phyloP scores from a whole-genome alignment of 768 basidiomycete species.

The Cystobasidium tubakii region DNA sequence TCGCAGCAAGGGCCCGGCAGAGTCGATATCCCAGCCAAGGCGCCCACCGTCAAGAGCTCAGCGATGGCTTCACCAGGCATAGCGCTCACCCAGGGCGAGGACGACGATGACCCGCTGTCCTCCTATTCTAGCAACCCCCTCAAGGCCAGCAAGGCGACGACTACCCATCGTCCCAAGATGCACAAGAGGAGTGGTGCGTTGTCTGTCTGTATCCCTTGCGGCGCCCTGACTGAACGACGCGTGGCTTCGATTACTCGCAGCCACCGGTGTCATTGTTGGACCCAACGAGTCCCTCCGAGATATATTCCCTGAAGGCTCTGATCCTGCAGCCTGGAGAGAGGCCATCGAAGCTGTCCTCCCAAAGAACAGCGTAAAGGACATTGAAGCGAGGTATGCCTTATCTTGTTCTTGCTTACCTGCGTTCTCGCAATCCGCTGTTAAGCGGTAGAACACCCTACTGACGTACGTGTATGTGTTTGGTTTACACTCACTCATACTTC shows the following conservation, averaged over 20 bases:
- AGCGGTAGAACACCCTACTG: background rate
- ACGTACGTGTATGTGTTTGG: background rate
- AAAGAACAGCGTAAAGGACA: conserved; percentile 28
- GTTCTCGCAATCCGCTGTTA: background rate
- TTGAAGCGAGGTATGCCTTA: conserved; percentile 15
- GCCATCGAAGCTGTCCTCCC: conserved; percentile 17
- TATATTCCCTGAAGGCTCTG: conserved; percentile 31
- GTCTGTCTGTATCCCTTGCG: background rate
- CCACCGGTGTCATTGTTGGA: conserved; percentile 31
- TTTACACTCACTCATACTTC: background rate
- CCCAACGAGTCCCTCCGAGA: conserved; percentile 27
- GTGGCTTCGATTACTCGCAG: background rate
- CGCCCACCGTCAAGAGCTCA: background rate
- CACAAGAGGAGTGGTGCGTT: conserved; percentile 34
- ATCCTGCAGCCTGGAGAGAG: conserved; percentile 28
- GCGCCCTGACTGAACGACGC: background rate
- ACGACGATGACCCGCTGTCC: background rate
- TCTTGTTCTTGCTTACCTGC: background rate
- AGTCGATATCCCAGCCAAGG: conserved; percentile 8
- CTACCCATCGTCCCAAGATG: conserved; percentile 35
- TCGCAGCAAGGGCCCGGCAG: conserved; percentile 4
- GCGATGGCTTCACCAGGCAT: conserved; percentile 2
- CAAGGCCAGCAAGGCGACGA: conserved; percentile 16
- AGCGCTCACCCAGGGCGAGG: background rate
- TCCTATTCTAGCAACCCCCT: conserved; percentile 25